Evolutionary conservation across 345 rosid genomes (phyloP).

Genomic region (Abelmoschus esculentus): DNA sequence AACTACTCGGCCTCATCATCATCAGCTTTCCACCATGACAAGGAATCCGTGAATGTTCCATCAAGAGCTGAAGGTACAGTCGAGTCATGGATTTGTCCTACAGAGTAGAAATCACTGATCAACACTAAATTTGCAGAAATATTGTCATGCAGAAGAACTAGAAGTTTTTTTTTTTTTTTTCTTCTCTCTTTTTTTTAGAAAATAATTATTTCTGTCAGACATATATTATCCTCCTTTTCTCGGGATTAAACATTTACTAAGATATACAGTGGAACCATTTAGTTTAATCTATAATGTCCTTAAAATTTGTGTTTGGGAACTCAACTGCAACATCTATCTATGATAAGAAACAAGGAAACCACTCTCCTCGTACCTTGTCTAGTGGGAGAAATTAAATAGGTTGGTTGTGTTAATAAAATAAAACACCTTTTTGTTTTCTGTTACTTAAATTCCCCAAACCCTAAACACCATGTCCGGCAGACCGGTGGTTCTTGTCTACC

Average conservation of each 20-base stretch:
- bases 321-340: background rate
- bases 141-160: background rate
- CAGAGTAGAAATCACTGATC: constrained; percentile 28
- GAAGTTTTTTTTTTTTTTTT: background rate
- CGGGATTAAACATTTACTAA: background rate
- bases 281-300: background rate
- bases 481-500: background rate
- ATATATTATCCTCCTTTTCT: background rate
- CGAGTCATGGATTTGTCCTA: constrained; percentile 74
- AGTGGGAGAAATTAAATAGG: constrained; percentile 11
- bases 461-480: background rate
- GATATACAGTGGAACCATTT: background rate
- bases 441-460: constrained; percentile 6
- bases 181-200: constrained; percentile 10
- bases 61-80: constrained; percentile 42
- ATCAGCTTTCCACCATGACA: constrained; percentile 53
- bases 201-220: constrained; percentile 6
- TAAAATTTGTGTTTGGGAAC: background rate
- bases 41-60: constrained; percentile 40
- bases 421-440: background rate
- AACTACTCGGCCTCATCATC: constrained; percentile 36
- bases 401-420: constrained; percentile 17
- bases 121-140: background rate
- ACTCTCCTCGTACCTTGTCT: constrained; percentile 27
- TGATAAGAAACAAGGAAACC: background rate